Evolutionary conservation across 2,329 filamentous ascomycete genomes (phyloP).

Genomic region (Alternaria consortialis): DNA sequence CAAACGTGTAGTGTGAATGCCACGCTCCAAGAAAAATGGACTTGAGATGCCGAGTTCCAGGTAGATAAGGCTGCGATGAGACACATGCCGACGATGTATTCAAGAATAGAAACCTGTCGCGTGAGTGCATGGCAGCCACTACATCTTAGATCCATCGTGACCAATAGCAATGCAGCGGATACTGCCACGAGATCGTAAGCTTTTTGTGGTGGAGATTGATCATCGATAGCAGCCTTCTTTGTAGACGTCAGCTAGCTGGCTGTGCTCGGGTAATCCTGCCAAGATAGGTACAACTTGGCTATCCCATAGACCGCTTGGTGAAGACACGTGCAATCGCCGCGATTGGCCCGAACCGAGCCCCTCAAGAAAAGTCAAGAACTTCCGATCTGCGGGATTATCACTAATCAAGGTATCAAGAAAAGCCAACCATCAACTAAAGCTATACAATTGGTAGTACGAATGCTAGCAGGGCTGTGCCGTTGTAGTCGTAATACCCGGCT

Average conservation of each 20-base stretch:
- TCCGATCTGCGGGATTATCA: constrained; percentile 21
- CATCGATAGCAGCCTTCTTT: constrained; percentile 9
- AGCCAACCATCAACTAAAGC: neutral
- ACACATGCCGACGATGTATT: neutral
- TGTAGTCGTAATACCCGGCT: constrained; percentile 32
- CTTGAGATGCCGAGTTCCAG: neutral
- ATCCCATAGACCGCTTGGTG: constrained; percentile 31
- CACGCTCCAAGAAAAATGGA: neutral
- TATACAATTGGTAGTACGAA: neutral
- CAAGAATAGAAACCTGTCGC: constrained; percentile 30
- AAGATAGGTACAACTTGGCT: constrained; percentile 26
- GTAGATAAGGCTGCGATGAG: neutral
- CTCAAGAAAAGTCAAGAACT: constrained; percentile 26
- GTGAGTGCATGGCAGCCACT: constrained; percentile 7
- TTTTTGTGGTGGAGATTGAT: constrained; percentile 1
- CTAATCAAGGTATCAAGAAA: constrained; percentile 8
- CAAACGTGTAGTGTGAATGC: neutral
- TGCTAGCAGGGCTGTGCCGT: constrained; percentile 13
- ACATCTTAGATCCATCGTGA: neutral
- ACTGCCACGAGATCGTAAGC: neutral
- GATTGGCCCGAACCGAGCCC: constrained; percentile 17
- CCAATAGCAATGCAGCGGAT: constrained; percentile 15
- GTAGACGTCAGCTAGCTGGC: constrained; percentile 37
- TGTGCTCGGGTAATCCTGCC: constrained; percentile 33
- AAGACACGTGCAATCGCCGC: constrained; percentile 21